These are phyloP conservation scores for Pseudogymnoascus sp. DNA, from an alignment of 2,329 filamentous ascomycete species.

Conservation along the genomic window DNA sequence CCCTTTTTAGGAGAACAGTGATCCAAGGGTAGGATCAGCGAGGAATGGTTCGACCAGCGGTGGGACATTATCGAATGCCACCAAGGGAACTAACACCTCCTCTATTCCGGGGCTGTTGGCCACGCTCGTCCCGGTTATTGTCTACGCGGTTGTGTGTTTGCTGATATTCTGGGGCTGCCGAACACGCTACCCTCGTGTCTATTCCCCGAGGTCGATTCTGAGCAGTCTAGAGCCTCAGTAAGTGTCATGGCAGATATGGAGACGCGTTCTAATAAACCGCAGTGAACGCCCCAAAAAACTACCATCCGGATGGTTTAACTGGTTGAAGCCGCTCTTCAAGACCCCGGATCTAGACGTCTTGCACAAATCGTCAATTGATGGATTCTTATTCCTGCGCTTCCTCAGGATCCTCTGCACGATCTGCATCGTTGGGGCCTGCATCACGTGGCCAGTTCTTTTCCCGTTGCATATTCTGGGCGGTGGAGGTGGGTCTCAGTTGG, in stretches of 20 bases:
- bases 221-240: slow-evolving; percentile 45
- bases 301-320: slow-evolving; percentile 31
- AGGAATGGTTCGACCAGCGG: slow-evolving; percentile 33
- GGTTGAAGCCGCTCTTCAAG: slow-evolving; percentile 29
- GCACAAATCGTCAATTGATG: slow-evolving; percentile 60
- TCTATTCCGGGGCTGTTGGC: slow-evolving; percentile 38
- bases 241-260: slow-evolving; percentile 20
- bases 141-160: slow-evolving; percentile 44
- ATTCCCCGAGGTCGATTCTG: slow-evolving; percentile 48
- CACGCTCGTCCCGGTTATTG: slow-evolving; percentile 48
- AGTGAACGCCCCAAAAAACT: slow-evolving; percentile 29
- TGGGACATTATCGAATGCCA: slow-evolving; percentile 24
- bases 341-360: slow-evolving; percentile 39
- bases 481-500: slow-evolving; percentile 45
- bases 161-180: slow-evolving; percentile 45
- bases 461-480: slow-evolving; percentile 59
- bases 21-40: slow-evolving; percentile 39
- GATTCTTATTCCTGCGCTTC: slow-evolving; percentile 59
- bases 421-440: slow-evolving; percentile 52
- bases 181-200: slow-evolving; percentile 44
- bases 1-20: slow-evolving; percentile 18
- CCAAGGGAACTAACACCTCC: slow-evolving; percentile 34
- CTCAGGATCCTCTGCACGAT: slow-evolving; percentile 55
- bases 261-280: not conserved
- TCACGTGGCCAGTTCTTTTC: slow-evolving; percentile 61